Conservation (phyloP, 2,329 filamentous ascomycete genomes). For the Chrysosporium keratinophilum region DNA sequence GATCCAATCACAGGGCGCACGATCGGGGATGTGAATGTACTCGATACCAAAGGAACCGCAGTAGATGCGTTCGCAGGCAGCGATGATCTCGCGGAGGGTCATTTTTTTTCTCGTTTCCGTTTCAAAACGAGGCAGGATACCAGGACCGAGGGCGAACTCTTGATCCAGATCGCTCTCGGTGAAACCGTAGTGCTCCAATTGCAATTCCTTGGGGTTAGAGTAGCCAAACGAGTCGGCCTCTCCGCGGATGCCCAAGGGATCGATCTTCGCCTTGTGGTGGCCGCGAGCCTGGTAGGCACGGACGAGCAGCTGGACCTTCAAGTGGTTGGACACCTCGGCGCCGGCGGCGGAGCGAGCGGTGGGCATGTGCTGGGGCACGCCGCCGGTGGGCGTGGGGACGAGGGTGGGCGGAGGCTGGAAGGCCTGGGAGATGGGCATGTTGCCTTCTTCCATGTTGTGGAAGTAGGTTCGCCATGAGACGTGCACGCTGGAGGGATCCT, state of each 20-base stretch:
- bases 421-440: constrained; percentile 94
- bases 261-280: constrained; percentile 96
- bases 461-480: constrained; percentile 99
- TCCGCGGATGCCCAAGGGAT: constrained; percentile 86
- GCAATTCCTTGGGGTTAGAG: constrained; percentile 81
- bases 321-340: constrained; percentile 82
- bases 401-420: constrained; percentile 93
- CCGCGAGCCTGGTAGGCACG: constrained; percentile 96
- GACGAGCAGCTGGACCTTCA: constrained; percentile 95
- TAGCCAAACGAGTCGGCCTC: constrained; percentile 76
- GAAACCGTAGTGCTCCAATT: constrained; percentile 89
- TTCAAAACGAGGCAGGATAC: constrained; percentile 90
- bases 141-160: constrained; percentile 84
- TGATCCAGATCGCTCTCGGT: constrained; percentile 86
- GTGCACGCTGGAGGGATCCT: constrained; percentile 86
- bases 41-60: constrained; percentile 95
- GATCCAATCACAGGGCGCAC: constrained; percentile 97
- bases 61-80: constrained; percentile 88
- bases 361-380: constrained; percentile 62
- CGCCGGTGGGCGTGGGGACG: constrained; percentile 69
- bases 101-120: constrained; percentile 84
- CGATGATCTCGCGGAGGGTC: constrained; percentile 89
- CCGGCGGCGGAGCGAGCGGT: constrained; percentile 58
- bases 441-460: constrained; percentile 96
- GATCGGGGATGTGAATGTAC: constrained; percentile 97